Evolutionary conservation across 108 stramenopile species (phyloP).

Genomic region (Nitzschia sp.): DNA sequence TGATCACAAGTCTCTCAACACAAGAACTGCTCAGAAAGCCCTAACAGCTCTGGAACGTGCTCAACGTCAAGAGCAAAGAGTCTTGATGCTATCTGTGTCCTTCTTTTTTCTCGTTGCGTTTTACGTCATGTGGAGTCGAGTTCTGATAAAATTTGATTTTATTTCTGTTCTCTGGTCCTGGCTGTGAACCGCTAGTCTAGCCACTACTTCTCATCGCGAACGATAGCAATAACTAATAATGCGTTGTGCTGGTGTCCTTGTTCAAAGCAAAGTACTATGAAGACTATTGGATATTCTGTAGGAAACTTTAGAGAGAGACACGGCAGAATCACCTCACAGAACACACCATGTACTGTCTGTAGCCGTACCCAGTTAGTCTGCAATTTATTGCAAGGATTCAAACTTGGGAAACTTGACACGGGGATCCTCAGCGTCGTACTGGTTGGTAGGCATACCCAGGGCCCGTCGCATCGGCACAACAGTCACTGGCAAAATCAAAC

Average conservation of each 20-base stretch:
- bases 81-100: conserved; percentile 45
- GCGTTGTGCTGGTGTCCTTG: no score
- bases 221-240: no score
- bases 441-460: conserved; percentile 84
- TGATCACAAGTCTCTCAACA: conserved; percentile 46
- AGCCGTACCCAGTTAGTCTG: no score
- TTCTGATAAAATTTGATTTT: conserved; percentile 44
- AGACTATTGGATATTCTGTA: no score
- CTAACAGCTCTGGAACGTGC: conserved; percentile 44
- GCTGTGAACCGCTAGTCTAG: no score
- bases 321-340: no score
- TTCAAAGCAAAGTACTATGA: no score
- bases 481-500: conserved; percentile 63
- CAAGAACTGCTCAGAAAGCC: conserved; percentile 42
- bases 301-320: no score
- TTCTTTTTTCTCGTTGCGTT: conserved; percentile 50
- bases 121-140: conserved; percentile 58
- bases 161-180: conserved; percentile 30
- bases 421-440: conserved; percentile 70
- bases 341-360: no score
- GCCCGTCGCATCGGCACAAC: conserved; percentile 73
- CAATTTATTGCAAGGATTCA: conserved; percentile 35
- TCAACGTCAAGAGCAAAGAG: conserved; percentile 49
- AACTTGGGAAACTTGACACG: conserved; percentile 73
- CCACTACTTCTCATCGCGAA: no score